phyloP scores from a whole-genome alignment of 805 yeast species.

The Maudiozyma bulderi region DNA sequence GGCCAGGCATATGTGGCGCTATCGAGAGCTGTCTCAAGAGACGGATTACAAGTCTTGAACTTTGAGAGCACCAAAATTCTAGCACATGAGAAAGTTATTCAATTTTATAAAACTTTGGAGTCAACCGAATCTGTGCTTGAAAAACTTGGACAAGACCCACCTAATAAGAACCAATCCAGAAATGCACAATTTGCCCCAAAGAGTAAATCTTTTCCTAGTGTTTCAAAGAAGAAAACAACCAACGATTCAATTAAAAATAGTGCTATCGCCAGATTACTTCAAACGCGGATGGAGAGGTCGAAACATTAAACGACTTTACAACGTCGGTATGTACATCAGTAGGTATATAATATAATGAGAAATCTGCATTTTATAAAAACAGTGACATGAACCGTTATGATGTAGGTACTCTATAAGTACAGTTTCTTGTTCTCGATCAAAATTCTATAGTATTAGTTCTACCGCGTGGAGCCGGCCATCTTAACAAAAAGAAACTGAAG shows the following conservation, averaged over 20 bases:
- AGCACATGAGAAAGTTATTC: conserved; percentile 61
- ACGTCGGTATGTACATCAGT: too few species aligned
- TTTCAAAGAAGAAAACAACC: neutral
- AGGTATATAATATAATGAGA: too few species aligned
- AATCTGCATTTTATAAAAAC: too few species aligned
- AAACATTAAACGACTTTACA: neutral
- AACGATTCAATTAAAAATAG: neutral
- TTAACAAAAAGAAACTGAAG: too few species aligned
- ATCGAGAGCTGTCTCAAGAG: conserved; percentile 77
- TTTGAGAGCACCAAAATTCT: conserved; percentile 55
- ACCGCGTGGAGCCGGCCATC: too few species aligned
- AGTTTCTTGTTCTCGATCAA: too few species aligned
- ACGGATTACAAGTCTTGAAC: conserved; percentile 72
- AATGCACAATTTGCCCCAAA: conserved; percentile 3
- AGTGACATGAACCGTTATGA: too few species aligned
- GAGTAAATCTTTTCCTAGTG: neutral
- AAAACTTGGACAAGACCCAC: conserved; percentile 1
- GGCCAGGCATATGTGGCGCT: conserved; percentile 97
- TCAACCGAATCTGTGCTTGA: conserved; percentile 24
- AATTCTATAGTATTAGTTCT: too few species aligned
- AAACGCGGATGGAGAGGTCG: neutral
- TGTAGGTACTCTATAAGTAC: too few species aligned
- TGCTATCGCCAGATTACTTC: neutral
- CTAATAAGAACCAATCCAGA: neutral
- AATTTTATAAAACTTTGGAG: conserved; percentile 50